phyloP scores from a whole-genome alignment of 2,329 filamentous ascomycete genomes.

The Sporothrix humicola region DNA sequence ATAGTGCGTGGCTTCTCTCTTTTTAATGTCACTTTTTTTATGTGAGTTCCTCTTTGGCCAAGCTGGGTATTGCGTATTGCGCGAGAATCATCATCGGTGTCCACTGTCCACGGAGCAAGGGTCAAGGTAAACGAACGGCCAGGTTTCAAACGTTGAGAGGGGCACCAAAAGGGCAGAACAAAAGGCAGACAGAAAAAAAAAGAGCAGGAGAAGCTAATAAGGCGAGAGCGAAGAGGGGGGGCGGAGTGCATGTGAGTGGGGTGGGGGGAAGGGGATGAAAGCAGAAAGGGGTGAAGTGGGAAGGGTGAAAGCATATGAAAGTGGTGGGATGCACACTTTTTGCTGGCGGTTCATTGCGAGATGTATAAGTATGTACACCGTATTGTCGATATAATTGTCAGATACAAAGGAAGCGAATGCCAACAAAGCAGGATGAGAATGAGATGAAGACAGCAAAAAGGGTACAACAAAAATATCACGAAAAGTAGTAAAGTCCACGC shows the following conservation, averaged over 20 bases:
- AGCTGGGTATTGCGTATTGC: conserved; percentile 9
- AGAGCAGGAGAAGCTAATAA: neutral
- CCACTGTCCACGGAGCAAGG: neutral
- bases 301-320: neutral
- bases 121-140: neutral
- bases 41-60: neutral
- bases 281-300: neutral
- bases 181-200: neutral
- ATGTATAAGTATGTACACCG: no score
- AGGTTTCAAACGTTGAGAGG: neutral
- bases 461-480: neutral
- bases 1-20: no score
- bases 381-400: no score
- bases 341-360: neutral
- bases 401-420: no score
- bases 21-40: no score
- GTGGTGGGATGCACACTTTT: neutral
- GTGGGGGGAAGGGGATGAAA: conserved; percentile 2
- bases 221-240: conserved; percentile 20
- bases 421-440: neutral
- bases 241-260: conserved; percentile 21
- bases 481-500: neutral
- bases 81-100: neutral
- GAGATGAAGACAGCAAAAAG: neutral
- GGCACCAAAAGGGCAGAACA: conserved; percentile 1